Conservation (phyloP, 257 asterid species). For the Penstemon davidsonii region DNA sequence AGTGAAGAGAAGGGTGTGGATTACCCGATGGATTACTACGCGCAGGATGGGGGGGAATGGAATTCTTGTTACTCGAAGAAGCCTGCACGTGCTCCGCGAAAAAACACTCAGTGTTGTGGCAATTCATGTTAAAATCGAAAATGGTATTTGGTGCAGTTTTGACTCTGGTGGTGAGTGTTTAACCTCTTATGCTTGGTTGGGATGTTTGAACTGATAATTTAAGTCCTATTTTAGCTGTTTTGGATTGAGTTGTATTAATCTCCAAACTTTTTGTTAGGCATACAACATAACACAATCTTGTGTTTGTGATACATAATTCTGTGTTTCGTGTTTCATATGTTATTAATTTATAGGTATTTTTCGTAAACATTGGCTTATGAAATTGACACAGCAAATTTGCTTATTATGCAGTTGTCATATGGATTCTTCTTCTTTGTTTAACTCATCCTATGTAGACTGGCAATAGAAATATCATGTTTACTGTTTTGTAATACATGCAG, state of each 20-base stretch:
- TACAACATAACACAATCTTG: not conserved
- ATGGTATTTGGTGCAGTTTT: conserved; percentile 23
- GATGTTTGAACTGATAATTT: conserved; percentile 9
- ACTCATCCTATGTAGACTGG: not conserved
- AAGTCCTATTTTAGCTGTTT: not conserved
- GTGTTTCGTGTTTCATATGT: not conserved
- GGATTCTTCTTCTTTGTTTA: conserved; percentile 1
- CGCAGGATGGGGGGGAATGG: conserved; percentile 98
- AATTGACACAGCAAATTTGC: not conserved
- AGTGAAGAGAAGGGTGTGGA: conserved; percentile 41
- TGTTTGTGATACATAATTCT: conserved; percentile 7
- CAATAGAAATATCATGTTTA: not conserved
- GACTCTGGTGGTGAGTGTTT: conserved; percentile 26
- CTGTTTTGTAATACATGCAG: too few species aligned
- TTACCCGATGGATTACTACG: conserved; percentile 97
- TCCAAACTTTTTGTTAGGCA: not conserved
- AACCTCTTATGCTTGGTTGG: not conserved
- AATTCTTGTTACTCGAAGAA: conserved; percentile 81
- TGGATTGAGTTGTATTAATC: conserved; percentile 6
- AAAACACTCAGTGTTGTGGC: conserved; percentile 43
- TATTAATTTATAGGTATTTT: not conserved
- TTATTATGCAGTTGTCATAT: not conserved
- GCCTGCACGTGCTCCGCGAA: conserved; percentile 39
- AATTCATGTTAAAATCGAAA: conserved; percentile 13
- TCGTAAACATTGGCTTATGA: not conserved